Evolutionary conservation across 164 flowering plant genomes (phyloP).

Genomic region (Brasenia schreberi): DNA sequence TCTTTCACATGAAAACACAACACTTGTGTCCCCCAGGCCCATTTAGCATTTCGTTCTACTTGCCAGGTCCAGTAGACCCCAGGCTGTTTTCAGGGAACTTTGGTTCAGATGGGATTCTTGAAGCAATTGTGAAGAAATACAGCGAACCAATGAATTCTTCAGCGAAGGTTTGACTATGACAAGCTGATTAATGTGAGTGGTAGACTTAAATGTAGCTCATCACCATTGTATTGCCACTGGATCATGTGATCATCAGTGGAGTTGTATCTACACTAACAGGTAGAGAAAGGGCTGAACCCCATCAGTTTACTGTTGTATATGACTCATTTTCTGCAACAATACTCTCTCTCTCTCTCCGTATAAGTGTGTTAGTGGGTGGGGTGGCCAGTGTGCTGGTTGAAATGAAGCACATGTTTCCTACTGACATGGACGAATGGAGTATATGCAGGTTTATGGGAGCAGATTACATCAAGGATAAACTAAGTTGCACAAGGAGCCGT

Average conservation of each 20-base stretch:
- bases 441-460: too few species aligned
- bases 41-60: conserved; percentile 29
- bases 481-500: too few species aligned
- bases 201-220: not conserved
- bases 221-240: not conserved
- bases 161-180: not conserved
- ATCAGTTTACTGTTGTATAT: not conserved
- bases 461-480: too few species aligned
- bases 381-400: too few species aligned
- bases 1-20: conserved; percentile 30
- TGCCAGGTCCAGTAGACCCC: conserved; percentile 68
- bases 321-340: not conserved
- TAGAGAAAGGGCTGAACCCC: not conserved
- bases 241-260: not conserved
- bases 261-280: not conserved
- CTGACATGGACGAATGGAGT: too few species aligned
- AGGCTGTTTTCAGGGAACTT: conserved; percentile 29
- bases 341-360: not conserved
- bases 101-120: conserved; percentile 49
- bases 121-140: conserved; percentile 33
- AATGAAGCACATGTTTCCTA: too few species aligned
- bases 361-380: not conserved
- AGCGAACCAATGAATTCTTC: conserved; percentile 6
- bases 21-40: conserved; percentile 49
- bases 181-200: not conserved